Percentiles rank a stretch among this genome's conserved stretches.
These are phyloP conservation scores for Fusarium sambucinum DNA, from an alignment of 2,329 filamentous ascomycete genomes.

Conservation along the genomic window DNA sequence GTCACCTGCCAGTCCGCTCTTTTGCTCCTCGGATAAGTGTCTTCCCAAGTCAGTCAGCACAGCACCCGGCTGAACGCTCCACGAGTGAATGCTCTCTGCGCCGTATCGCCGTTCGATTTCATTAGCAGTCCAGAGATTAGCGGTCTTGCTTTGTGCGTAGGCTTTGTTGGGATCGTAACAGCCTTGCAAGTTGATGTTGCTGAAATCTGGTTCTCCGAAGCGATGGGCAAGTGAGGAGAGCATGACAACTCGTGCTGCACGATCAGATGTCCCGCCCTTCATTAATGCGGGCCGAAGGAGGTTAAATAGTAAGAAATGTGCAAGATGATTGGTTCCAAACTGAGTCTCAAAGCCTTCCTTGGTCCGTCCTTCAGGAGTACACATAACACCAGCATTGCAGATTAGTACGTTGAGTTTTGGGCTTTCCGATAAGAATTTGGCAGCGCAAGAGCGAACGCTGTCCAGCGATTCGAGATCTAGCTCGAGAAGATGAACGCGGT, in stretches of 20 bases:
- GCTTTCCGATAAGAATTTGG: background rate
- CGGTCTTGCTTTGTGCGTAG: background rate
- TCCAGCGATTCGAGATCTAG: conserved; percentile 1
- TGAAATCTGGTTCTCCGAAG: conserved; percentile 2
- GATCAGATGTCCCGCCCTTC: background rate
- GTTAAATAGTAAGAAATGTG: background rate
- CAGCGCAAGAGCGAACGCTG: background rate
- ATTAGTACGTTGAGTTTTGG: background rate
- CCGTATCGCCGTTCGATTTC: conserved; percentile 5
- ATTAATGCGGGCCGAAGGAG: background rate
- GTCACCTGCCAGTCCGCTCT: background rate
- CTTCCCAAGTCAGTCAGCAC: background rate
- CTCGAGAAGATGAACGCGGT: background rate
- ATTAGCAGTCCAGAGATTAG: conserved; percentile 19
- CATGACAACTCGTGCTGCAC: background rate
- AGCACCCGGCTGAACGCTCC: conserved; percentile 9
- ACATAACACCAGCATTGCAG: conserved; percentile 21
- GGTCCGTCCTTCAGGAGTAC: background rate
- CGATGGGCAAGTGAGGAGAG: conserved; percentile 6
- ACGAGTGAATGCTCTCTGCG: background rate
- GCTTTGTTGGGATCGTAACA: conserved; percentile 15
- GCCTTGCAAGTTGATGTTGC: conserved; percentile 9
- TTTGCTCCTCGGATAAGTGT: conserved; percentile 9
- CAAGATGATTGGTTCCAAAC: conserved; percentile 12
- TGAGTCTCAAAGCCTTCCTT: conserved; percentile 13